Conservation (phyloP, 345 rosid species). For the Iberis pinnata region DNA sequence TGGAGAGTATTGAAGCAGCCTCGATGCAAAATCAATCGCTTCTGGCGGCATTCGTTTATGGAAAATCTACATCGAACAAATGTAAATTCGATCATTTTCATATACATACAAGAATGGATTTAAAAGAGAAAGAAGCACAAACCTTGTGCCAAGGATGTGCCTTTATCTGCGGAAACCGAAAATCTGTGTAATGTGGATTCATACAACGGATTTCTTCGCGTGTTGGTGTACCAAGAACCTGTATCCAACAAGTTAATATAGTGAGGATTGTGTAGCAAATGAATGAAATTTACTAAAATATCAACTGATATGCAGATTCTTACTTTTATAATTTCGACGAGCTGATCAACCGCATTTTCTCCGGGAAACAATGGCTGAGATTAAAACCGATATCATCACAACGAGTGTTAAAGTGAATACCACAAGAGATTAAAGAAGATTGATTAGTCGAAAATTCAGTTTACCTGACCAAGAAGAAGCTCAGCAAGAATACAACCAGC, state of each 20-base stretch:
- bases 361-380: slow-evolving; percentile 84
- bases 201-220: slow-evolving; percentile 92
- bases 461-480: slow-evolving; percentile 68
- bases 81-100: not conserved
- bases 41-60: slow-evolving; percentile 88
- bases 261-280: slow-evolving; percentile 3
- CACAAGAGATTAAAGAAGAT: not conserved
- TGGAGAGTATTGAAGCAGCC: slow-evolving; percentile 83
- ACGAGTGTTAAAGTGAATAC: not conserved
- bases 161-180: slow-evolving; percentile 86
- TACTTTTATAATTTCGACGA: slow-evolving; percentile 93
- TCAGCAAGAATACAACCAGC: slow-evolving; percentile 77
- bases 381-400: not conserved
- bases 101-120: not conserved
- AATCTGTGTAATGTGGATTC: slow-evolving; percentile 87
- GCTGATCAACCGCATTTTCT: slow-evolving; percentile 91
- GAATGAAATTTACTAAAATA: not conserved
- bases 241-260: slow-evolving; percentile 19
- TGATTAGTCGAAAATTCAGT: not conserved
- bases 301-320: not conserved
- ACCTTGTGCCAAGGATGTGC: slow-evolving; percentile 97
- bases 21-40: slow-evolving; percentile 79
- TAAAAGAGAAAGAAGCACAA: not conserved
- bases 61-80: slow-evolving; percentile 40
- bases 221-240: slow-evolving; percentile 95